Evolutionary conservation across 805 yeast genomes (phyloP), one percentile per base, ranked within the genome.

Genomic region (Kuraishia cidri): DNA sequence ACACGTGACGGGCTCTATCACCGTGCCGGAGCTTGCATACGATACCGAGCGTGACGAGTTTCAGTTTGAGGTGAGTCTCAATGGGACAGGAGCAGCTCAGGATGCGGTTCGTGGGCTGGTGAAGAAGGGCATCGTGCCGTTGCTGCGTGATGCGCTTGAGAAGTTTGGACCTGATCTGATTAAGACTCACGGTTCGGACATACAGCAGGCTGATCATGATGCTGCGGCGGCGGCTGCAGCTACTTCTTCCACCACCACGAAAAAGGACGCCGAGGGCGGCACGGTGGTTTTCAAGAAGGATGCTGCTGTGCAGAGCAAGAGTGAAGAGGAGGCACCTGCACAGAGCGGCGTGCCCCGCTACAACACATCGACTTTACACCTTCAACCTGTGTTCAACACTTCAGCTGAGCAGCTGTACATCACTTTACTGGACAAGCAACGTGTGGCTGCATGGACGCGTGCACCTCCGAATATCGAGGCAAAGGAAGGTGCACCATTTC

Each of bases 371-470:
- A 72, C 85, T 1, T 61, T 90, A 32, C 79, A 79, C 43, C 62
- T 88, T 33, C 83, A 81, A 44, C 79, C 94, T 4, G 64, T 72
- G 3, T 92, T 92, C 69, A 79, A 80, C 55, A 86, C 95, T 10
- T 70, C 94, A 3, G 94, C 96, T 1, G 85, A 81, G 40, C 94
- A 86, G 52, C 57, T 94, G 23, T 92, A 77, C 55, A 60, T 70
- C 28, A 83, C 97, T 1, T 69, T 92, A 24, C 54, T 84, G 29
- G 85, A 82, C 37, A 83, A 82, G 17, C 73, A 73, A 31, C 66
- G 94, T 41, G 79, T 92, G 10, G 74, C 79, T n/a, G 88, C 88
- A 1, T 92, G 97, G 97, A 69, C 95, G 1, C 75, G 95, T 37
- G 75, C 94, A 0, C 62, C 72, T 24, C 87, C 75, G 31, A 57